Conservation (phyloP, 352 stramenopile species). For the Pythium guiyangense region DNA sequence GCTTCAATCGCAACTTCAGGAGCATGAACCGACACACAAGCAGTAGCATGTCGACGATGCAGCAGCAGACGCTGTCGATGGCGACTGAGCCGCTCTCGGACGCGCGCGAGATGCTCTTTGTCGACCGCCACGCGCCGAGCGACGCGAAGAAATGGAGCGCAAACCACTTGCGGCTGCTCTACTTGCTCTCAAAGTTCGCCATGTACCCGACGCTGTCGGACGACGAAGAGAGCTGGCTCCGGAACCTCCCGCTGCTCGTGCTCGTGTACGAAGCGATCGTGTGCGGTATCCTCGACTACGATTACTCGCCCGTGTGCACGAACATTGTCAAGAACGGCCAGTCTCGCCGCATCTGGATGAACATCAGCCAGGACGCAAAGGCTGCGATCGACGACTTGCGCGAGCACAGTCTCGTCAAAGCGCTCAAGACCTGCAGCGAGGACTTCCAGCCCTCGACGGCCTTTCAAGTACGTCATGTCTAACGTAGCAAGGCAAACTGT, state of each 20-base stretch:
- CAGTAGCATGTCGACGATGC: not conserved
- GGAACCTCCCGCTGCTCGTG: constrained; percentile 93
- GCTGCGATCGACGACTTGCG: constrained; percentile 94
- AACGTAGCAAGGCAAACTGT: too few species aligned
- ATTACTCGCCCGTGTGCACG: constrained; percentile 94
- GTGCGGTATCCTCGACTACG: constrained; percentile 92
- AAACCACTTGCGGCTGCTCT: constrained; percentile 96
- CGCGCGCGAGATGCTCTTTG: constrained; percentile 21
- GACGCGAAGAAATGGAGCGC: constrained; percentile 27
- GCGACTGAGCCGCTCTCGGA: not conserved
- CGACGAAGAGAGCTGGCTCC: constrained; percentile 94
- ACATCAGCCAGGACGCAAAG: constrained; percentile 94
- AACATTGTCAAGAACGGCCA: constrained; percentile 92
- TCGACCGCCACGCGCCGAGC: constrained; percentile 10
- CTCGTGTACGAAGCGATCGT: constrained; percentile 97
- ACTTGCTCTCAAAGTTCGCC: constrained; percentile 95
- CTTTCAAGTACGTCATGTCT: constrained; percentile 78
- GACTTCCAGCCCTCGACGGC: constrained; percentile 95
- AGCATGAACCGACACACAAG: not conserved
- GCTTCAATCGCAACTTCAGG: too few species aligned
- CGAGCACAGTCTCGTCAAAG: constrained; percentile 94
- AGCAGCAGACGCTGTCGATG: constrained; percentile 10
- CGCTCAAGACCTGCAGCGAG: constrained; percentile 91
- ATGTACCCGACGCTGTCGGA: constrained; percentile 84
- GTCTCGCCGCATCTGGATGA: constrained; percentile 88